Conservation (phyloP, 2,329 filamentous ascomycete genomes). For the Esteya vermicola region DNA sequence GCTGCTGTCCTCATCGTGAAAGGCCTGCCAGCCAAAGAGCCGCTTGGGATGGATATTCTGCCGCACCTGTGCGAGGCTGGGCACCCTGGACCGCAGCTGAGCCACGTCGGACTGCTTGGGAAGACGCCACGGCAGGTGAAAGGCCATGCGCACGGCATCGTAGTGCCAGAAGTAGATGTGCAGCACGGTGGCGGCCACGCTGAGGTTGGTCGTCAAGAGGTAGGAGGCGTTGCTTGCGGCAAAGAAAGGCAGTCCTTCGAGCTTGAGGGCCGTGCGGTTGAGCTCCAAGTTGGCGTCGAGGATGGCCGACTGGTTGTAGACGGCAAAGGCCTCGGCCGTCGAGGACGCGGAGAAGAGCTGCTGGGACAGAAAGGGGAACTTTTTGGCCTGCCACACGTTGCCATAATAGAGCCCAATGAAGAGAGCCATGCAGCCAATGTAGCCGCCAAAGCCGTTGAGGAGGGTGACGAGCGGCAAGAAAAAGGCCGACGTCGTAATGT, state of each 20-base stretch:
- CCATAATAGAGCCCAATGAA: slow-evolving; percentile 25
- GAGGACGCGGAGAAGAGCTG: slow-evolving; percentile 22
- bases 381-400: slow-evolving; percentile 22
- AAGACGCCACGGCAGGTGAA: slow-evolving; percentile 7
- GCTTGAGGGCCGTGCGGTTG: slow-evolving; percentile 17
- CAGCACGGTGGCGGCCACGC: slow-evolving; percentile 27
- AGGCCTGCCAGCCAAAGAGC: not conserved
- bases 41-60: not conserved
- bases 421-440: slow-evolving; percentile 20
- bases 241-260: slow-evolving; percentile 26
- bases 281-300: slow-evolving; percentile 23
- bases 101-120: not conserved
- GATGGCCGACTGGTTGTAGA: slow-evolving; percentile 28
- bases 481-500: slow-evolving; percentile 22
- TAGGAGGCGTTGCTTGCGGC: slow-evolving; percentile 23
- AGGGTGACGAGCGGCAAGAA: slow-evolving; percentile 23
- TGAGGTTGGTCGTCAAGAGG: slow-evolving; percentile 28
- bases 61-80: not conserved
- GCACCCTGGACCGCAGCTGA: no score
- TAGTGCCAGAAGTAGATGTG: slow-evolving; percentile 27
- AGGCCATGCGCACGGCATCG: slow-evolving; percentile 22
- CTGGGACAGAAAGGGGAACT: slow-evolving; percentile 21
- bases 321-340: slow-evolving; percentile 18
- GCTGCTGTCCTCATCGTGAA: no score
- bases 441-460: slow-evolving; percentile 24